These are phyloP conservation scores for Cucumis melo DNA, from an alignment of 306 rosid genomes.

Conservation along the genomic window DNA sequence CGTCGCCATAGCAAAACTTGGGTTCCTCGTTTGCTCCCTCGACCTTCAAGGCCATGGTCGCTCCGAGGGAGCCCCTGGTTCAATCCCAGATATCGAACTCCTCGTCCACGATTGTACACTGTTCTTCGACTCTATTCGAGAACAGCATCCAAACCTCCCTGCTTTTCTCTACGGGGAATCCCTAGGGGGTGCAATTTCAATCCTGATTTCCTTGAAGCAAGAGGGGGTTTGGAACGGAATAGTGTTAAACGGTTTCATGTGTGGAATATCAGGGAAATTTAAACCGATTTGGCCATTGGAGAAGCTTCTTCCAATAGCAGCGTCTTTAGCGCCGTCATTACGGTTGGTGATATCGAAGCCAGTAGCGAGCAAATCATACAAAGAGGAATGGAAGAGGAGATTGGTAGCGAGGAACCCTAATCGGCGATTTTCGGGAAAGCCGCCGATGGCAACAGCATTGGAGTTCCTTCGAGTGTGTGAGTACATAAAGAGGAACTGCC, in stretches of 20 bases:
- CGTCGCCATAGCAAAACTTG: conserved; percentile 8
- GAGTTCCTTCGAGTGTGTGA: conserved; percentile 6
- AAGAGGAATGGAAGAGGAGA: conserved; percentile 15
- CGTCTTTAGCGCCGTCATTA: not conserved
- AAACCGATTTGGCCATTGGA: conserved; percentile 12
- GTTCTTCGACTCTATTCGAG: conserved; percentile 5
- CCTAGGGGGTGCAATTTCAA: conserved; percentile 7
- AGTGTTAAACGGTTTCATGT: conserved; percentile 7
- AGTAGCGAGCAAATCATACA: not conserved
- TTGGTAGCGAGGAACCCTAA: conserved; percentile 5
- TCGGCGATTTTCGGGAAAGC: conserved; percentile 4
- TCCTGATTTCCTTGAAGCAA: conserved; percentile 1
- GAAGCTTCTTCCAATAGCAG: conserved; percentile 9
- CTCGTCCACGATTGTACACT: not conserved
- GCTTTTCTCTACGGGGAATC: conserved; percentile 13
- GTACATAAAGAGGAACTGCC: conserved; percentile 2
- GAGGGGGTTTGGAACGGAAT: conserved; percentile 1
- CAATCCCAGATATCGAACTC: not conserved
- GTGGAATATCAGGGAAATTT: conserved; percentile 6
- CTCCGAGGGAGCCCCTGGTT: conserved; percentile 10
- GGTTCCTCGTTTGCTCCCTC: conserved; percentile 6
- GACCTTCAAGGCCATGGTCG: conserved; percentile 11
- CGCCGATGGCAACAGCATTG: conserved; percentile 9
- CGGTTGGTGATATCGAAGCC: conserved; percentile 1
- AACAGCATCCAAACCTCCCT: not conserved